Conservation (phyloP, 352 stramenopile genomes). For the Saprolegnia diclina region DNA sequence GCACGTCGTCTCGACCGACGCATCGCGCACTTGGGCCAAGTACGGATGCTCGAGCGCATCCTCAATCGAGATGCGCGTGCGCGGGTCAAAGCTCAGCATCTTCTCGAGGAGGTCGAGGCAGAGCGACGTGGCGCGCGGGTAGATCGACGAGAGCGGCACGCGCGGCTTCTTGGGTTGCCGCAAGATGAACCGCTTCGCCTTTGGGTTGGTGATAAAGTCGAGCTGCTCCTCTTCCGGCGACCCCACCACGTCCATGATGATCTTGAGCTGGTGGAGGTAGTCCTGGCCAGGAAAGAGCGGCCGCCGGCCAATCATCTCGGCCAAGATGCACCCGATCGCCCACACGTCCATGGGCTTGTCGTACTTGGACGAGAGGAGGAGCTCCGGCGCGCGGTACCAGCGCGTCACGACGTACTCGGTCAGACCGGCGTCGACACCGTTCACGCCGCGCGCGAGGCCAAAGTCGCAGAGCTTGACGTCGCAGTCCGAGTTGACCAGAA, state of each 20-base stretch:
- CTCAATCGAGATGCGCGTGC: constrained; percentile 75
- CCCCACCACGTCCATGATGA: constrained; percentile 86
- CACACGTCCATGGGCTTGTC: constrained; percentile 86
- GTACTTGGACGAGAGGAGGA: constrained; percentile 88
- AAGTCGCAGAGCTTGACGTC: constrained; percentile 80
- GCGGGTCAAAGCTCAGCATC: constrained; percentile 92
- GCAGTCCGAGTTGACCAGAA: constrained; percentile 76
- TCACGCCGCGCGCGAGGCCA: constrained; percentile 61
- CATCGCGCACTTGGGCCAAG: constrained; percentile 66
- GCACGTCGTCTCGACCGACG: constrained; percentile 65
- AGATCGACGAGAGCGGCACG: constrained; percentile 77
- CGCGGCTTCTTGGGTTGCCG: constrained; percentile 82
- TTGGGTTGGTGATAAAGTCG: constrained; percentile 86
- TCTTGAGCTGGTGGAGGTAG: constrained; percentile 85
- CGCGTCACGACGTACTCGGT: constrained; percentile 90
- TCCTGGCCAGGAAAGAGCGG: constrained; percentile 83
- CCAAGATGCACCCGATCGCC: constrained; percentile 83
- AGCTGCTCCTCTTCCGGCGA: constrained; percentile 70
- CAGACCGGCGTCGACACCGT: constrained; percentile 68
- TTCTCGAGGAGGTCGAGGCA: constrained; percentile 88
- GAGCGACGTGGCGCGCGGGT: constrained; percentile 68
- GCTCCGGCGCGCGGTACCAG: constrained; percentile 89
- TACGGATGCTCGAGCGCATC: constrained; percentile 77
- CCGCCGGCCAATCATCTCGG: constrained; percentile 77
- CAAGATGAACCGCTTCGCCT: constrained; percentile 84